Percentiles rank a stretch among this genome's conserved stretches.
Evolutionary conservation across 352 stramenopile species (phyloP).

Genomic region (Phytophthora hybrid): DNA sequence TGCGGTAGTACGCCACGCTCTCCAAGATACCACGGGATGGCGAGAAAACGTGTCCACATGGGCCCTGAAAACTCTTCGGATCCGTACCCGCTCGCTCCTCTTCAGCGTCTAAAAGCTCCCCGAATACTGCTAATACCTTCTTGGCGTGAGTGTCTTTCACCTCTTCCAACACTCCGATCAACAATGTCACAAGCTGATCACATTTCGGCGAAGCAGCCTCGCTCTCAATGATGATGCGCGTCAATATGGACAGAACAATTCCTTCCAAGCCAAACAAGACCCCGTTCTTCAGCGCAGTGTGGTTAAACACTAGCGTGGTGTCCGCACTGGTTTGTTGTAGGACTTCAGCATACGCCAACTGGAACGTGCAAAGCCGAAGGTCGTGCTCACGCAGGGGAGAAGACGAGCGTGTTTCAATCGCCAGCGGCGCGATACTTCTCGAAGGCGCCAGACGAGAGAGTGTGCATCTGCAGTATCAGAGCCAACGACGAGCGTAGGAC

Average conservation of each 20-base stretch:
- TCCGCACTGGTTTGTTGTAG: slow-evolving; percentile 37
- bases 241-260: slow-evolving; percentile 26
- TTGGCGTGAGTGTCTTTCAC: slow-evolving; percentile 60
- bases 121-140: slow-evolving; percentile 54
- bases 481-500: not conserved
- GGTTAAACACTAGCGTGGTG: slow-evolving; percentile 50
- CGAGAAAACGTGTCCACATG: slow-evolving; percentile 59
- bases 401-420: slow-evolving; percentile 23
- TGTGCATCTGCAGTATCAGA: not conserved
- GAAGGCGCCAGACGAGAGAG: not conserved
- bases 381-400: slow-evolving; percentile 1
- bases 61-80: not conserved
- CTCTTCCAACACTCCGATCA: slow-evolving; percentile 74
- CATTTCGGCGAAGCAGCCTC: slow-evolving; percentile 31
- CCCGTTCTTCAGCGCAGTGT: slow-evolving; percentile 57
- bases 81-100: slow-evolving; percentile 12
- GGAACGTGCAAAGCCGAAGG: slow-evolving; percentile 31
- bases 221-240: slow-evolving; percentile 26
- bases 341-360: slow-evolving; percentile 20
- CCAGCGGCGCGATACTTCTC: slow-evolving; percentile 31
- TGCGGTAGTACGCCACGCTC: slow-evolving; percentile 69
- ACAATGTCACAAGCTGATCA: slow-evolving; percentile 59
- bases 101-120: slow-evolving; percentile 47
- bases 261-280: slow-evolving; percentile 48
- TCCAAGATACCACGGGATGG: slow-evolving; percentile 63